Evolutionary conservation across 1,284 basidiomycete genomes (phyloP).

Genomic region (Cryptococcus depauperatus): DNA sequence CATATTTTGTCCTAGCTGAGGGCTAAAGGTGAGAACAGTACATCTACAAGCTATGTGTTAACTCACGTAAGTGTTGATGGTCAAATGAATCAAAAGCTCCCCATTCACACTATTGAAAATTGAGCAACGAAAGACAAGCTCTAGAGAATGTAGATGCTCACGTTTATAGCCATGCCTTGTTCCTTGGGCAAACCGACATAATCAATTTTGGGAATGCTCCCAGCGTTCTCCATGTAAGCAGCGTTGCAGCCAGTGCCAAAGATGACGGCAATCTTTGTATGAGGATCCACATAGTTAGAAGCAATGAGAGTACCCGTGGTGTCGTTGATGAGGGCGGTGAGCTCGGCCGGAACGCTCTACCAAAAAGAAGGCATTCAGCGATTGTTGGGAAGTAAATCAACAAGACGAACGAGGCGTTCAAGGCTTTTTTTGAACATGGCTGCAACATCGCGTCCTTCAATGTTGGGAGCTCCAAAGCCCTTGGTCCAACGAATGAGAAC

Average conservation of each 20-base stretch:
- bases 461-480: conserved; percentile 87
- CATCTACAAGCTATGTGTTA: background rate
- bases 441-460: conserved; percentile 86
- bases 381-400: background rate
- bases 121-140: background rate
- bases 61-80: conserved; percentile 73
- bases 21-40: conserved; percentile 4
- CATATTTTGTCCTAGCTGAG: conserved; percentile 84
- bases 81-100: conserved; percentile 96
- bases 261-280: conserved; percentile 88
- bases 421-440: conserved; percentile 83
- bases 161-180: conserved; percentile 88
- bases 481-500: conserved; percentile 96
- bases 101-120: conserved; percentile 48
- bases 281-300: conserved; percentile 87
- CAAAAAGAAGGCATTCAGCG: background rate
- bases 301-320: conserved; percentile 96
- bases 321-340: conserved; percentile 89
- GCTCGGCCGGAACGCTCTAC: conserved; percentile 55
- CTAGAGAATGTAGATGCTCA: conserved; percentile 46
- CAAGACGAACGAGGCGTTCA: conserved; percentile 52
- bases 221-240: conserved; percentile 88
- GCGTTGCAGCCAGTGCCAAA: conserved; percentile 99
- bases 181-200: conserved; percentile 59
- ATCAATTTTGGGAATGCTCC: conserved; percentile 66